A percentile compares a stretch with the other conserved stretches of the same genome.
Evolutionary conservation across 2,329 filamentous ascomycete species (phyloP).

Genomic region (Xylariaceae sp.): DNA sequence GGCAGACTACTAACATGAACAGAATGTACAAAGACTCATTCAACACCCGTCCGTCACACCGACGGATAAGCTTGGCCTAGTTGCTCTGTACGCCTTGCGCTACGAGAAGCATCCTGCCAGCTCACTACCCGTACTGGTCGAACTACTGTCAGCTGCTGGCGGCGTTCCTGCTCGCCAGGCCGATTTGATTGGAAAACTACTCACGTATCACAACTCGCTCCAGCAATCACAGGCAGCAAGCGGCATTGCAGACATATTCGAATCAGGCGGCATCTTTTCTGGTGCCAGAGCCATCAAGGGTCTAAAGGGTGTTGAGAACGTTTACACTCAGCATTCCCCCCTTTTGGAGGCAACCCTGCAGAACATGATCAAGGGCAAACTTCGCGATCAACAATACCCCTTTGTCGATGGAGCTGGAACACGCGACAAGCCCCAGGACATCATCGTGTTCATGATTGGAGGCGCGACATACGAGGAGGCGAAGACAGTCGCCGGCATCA

Average conservation of each 20-base stretch:
- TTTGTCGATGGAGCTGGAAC: constrained; percentile 86
- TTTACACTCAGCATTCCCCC: constrained; percentile 96
- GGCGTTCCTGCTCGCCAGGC: constrained; percentile 70
- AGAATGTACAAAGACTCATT: constrained; percentile 82
- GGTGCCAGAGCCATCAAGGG: constrained; percentile 87
- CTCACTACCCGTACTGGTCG: constrained; percentile 75
- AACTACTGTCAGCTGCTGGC: constrained; percentile 80
- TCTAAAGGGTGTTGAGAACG: constrained; percentile 94
- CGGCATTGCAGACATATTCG: constrained; percentile 87
- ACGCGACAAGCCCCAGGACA: constrained; percentile 92
- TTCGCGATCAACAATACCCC: constrained; percentile 83
- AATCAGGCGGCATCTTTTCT: constrained; percentile 84
- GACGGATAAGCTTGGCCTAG: constrained; percentile 81
- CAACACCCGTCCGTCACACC: constrained; percentile 70
- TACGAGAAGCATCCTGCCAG: constrained; percentile 85
- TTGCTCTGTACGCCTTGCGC: constrained; percentile 89
- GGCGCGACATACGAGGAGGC: constrained; percentile 96
- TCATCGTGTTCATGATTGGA: constrained; percentile 90
- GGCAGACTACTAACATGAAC: constrained; percentile 23
- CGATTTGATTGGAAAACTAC: constrained; percentile 73
- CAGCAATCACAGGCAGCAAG: constrained; percentile 70
- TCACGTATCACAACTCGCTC: constrained; percentile 81
- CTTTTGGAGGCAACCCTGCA: constrained; percentile 82
- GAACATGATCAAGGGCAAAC: constrained; percentile 83
- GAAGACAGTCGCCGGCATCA: constrained; percentile 91